Evolutionary conservation across 2,329 filamentous ascomycete species (phyloP), one percentile per base, ranked within the genome.

Genomic region (Triangularia setosa): DNA sequence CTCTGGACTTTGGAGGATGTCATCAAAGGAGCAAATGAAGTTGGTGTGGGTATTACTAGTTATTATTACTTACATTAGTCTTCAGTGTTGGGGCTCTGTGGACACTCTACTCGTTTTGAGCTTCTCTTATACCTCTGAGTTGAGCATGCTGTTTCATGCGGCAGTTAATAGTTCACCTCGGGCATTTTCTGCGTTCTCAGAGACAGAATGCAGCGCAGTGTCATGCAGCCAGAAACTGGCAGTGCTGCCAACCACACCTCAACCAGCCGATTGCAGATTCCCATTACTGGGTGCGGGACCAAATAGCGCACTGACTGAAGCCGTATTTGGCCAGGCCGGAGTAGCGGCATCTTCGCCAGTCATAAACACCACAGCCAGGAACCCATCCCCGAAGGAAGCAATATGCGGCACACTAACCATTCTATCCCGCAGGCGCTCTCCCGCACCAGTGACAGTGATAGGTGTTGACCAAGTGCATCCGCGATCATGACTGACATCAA

Each of bases 381-480:
- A 76, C 1, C 75, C 76, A 60, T 78, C 75, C 0, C 69, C 75
- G 63, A 78, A 77, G 12, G 74, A 74, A 18, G 78, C 75, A 63
- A 81, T 76, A 72, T 81, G 80, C n/a, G 80, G 79, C 25, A 81
- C 78, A 0, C 79, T 79, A 59, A 78, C 78, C 79, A 81, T 83
- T 16, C 78, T 78, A 67, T 79, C 78, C 9, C 78, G 73, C 58
- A 79, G 69, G 28, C 70, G 66, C 66, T 81, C 79, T 8, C 73
- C 58, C 55, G 68, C 58, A 54, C 63, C 62, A 74, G 76, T 59
- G 77, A 81, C 11, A 75, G 73, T 53, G 28, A 72, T 69, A 4
- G 80, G 76, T 16, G 67, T 67, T n/a, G 75, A 73, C 81, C 81
- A 83, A 0, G 76, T 78, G 28, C 66, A 65, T 0, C 80, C 81